Percentiles rank a stretch among this genome's conserved stretches.
These are phyloP conservation scores for Acorus gramineus DNA, from an alignment of 106 monocot species.

Conservation along the genomic window DNA sequence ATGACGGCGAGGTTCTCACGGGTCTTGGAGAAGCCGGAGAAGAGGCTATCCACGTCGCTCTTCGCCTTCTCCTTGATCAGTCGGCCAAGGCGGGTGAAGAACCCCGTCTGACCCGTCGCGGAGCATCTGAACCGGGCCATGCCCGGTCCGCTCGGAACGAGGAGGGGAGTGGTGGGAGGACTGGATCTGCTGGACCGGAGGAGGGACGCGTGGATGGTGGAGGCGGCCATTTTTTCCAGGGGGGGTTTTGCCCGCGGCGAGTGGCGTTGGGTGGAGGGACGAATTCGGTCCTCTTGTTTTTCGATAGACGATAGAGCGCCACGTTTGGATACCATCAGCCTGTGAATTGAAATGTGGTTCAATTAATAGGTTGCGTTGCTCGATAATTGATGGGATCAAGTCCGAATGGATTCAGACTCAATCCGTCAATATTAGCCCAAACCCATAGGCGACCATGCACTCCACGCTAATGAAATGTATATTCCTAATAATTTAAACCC, in stretches of 20 bases:
- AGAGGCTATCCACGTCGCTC: slow-evolving; percentile 91
- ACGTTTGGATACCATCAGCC: too few relatives aligned
- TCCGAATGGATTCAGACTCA: too few relatives aligned
- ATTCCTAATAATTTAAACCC: too few relatives aligned
- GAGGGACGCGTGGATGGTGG: not conserved
- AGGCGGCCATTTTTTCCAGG: not conserved
- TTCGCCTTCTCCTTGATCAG: slow-evolving; percentile 92
- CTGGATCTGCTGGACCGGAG: not conserved
- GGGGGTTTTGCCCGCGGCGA: not conserved
- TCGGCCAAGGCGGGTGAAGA: slow-evolving; percentile 74
- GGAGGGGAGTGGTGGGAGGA: not conserved
- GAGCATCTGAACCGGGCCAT: slow-evolving; percentile 33
- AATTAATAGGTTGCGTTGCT: too few relatives aligned
- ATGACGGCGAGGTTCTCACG: slow-evolving; percentile 83
- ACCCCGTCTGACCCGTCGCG: slow-evolving; percentile 58
- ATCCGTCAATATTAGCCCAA: too few relatives aligned
- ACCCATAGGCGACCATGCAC: too few relatives aligned
- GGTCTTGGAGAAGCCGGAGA: slow-evolving; percentile 93
- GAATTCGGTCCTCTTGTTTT: too few relatives aligned
- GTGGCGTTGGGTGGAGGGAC: too few relatives aligned
- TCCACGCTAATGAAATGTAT: too few relatives aligned
- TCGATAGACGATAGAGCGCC: too few relatives aligned
- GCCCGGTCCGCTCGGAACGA: not conserved
- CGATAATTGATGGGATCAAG: too few relatives aligned
- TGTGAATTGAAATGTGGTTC: too few relatives aligned